phyloP scores from a whole-genome alignment of 345 rosid species.

The Orychophragmus violaceus region DNA sequence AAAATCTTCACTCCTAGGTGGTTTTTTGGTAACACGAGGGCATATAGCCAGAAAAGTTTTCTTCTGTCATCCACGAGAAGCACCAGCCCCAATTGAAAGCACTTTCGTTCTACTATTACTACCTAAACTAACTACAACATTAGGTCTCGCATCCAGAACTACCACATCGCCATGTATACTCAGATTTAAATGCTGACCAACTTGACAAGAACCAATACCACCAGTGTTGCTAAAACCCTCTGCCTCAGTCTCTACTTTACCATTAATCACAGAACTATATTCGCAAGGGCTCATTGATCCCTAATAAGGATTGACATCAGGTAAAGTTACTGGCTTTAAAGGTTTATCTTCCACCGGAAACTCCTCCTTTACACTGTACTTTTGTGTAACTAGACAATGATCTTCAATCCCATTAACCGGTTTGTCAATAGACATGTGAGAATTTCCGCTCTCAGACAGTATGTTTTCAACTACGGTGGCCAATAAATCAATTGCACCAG shows the following conservation, averaged over 20 bases:
- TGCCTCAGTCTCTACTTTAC: slow-evolving; percentile 39
- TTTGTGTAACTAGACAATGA: slow-evolving; percentile 27
- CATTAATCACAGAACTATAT: slow-evolving; percentile 39
- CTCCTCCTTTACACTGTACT: slow-evolving; percentile 31
- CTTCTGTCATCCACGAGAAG: slow-evolving; percentile 72
- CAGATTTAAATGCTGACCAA: slow-evolving; percentile 27
- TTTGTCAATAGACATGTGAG: slow-evolving; percentile 35
- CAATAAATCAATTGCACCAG: slow-evolving; percentile 77
- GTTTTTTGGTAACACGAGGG: slow-evolving; percentile 46
- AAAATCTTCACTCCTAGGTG: too few relatives aligned
- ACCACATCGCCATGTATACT: slow-evolving; percentile 43
- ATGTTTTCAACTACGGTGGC: slow-evolving; percentile 91
- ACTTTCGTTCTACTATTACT: slow-evolving; percentile 39
- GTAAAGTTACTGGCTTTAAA: slow-evolving; percentile 34
- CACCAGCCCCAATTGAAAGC: slow-evolving; percentile 31
- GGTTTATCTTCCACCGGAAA: slow-evolving; percentile 34
- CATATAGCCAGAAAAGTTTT: slow-evolving; percentile 78
- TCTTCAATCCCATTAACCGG: slow-evolving; percentile 38
- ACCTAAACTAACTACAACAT: slow-evolving; percentile 51
- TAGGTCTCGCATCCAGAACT: slow-evolving; percentile 53
- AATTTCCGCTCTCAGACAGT: slow-evolving; percentile 40
- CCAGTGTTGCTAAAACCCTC: slow-evolving; percentile 35
- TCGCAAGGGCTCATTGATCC: slow-evolving; percentile 32
- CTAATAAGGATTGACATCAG: slow-evolving; percentile 19
- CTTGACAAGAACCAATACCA: slow-evolving; percentile 30